Base-by-base conservation (phyloP, 768 basidiomycete species). In the Amanita inopinata region DNA sequence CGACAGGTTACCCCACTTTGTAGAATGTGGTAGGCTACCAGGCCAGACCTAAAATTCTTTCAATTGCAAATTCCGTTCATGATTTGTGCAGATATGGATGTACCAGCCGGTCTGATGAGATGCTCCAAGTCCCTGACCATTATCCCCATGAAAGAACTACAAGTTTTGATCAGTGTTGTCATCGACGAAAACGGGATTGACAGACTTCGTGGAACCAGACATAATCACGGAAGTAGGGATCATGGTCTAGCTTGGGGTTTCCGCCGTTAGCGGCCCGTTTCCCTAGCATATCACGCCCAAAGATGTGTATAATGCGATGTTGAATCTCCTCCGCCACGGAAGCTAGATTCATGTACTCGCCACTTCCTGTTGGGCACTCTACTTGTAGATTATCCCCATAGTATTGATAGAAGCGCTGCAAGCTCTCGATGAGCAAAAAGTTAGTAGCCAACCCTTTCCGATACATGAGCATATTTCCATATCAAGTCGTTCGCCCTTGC, bases 61-160 rank as follows among this genome's bases (percentile, higher is more conserved):
- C 11, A 20, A 4, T 12, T 18, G 7, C 15, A 28, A 28, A 28
- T 7, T 7, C 7, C 7, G 7, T 27, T 19, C 32, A 19, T 23
- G n/a, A 38, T 27, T 28, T 8, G 19, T 38, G 9, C 24, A 32
- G n/a, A 7, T 30, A 20, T 11, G 14, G 14, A 49, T 71, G 62
- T 55, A 83, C 93, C 94, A 99, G 51, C 96, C 96, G 48, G 93
- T 97, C 61, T 99, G 96, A 63, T 99, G 96, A 4, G 92, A 96
- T 2, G 94, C 96, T 30, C 96, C 96, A 9, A 99, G 72, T 14
- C 96, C 96, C 45, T 80, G 76, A 14, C 96, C 96, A 44, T 71
- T 80, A 52, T 99, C 91, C 10, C 80, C 94, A 58, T 97, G 86
- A 80, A 98, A 98, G 68, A 83, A 97, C 85, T 92, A 40, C 22